Base-by-base conservation (phyloP, 1,284 basidiomycete genomes). In the Pseudozyma flocculosa region DNA sequence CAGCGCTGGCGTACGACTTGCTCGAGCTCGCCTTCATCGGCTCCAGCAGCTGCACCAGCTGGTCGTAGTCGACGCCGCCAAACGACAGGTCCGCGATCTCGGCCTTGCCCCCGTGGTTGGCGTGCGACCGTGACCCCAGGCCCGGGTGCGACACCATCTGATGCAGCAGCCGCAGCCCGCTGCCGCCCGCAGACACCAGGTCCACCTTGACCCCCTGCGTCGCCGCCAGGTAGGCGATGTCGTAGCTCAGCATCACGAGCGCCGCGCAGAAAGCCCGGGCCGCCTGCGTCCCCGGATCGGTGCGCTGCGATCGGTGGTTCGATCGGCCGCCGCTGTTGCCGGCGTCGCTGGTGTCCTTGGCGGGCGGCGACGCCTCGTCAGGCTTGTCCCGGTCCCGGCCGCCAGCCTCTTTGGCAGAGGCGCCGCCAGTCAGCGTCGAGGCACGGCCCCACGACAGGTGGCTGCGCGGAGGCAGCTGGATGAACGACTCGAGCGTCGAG, bases 231-330 rank as follows among this genome's bases (percentile, higher is more conserved):
- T 68, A 72, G 41, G 65, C 70, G 1, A 54, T 57, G 30, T 70
- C 47, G 50, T 72, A 72, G 39, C 50, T 55, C 7, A 72, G 54
- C 68, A 70, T 72, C 39, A 61, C 56, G 15, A 72, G 53, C 17
- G 62, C 68, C 29, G 61, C 50, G 24, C 60, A 48, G 39, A 70
- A 72, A 17, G 61, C 59, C 39, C 54, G 50, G 19, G 64, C 68
- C 3, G 60, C 57, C 21, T 62, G 51, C 13, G 45, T 48, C 29
- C 36, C 50, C 11, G 60, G 43, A 37, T 29, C 26, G 18, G n/a
- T 19, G 21, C 9, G 24, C 32, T 8, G 29, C n/a, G 5, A 17
- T n/a, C 43, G 43, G 18, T 32, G 26, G 11, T n/a, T n/a, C n/a
- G 26, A 11, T 11, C 26, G 26, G 26, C 26, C 26, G 26, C 26